A percentile compares a stretch with the other conserved stretches of the same genome.
Evolutionary conservation across 2,329 filamentous ascomycete genomes (phyloP).

Genomic region (Pseudocercospora macadamiae): DNA sequence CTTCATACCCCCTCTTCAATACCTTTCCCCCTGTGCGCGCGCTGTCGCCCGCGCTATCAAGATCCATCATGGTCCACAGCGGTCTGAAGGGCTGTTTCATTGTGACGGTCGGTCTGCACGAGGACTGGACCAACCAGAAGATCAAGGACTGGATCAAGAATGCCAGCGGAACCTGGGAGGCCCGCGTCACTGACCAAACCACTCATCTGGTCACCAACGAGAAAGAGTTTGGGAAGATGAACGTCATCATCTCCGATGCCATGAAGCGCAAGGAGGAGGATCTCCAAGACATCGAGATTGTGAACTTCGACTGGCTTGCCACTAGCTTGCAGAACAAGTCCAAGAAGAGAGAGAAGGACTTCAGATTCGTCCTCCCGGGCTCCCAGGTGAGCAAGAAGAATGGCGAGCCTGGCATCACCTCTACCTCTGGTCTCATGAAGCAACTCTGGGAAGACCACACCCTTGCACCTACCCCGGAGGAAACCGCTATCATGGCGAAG

Average conservation of each 20-base stretch:
- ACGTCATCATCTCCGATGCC: conserved; percentile 16
- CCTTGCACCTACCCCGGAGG: conserved; percentile 23
- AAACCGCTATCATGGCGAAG: conserved; percentile 35
- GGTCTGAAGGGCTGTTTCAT: conserved; percentile 24
- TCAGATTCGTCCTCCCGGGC: conserved; percentile 3
- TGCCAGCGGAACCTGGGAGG: conserved; percentile 60
- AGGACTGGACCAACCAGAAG: conserved; percentile 25
- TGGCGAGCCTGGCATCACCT: conserved; percentile 30
- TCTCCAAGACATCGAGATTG: conserved; percentile 37
- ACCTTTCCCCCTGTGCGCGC: background rate
- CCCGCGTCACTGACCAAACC: conserved; percentile 58
- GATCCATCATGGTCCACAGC: conserved; percentile 23
- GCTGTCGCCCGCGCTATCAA: background rate
- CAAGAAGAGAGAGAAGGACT: conserved; percentile 29
- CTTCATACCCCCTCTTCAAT: background rate
- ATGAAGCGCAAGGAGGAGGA: conserved; percentile 17
- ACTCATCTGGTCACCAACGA: conserved; percentile 75
- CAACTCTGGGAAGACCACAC: conserved; percentile 43
- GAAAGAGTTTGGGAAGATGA: conserved; percentile 55
- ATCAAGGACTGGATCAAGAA: conserved; percentile 66
- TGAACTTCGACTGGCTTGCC: conserved; percentile 51
- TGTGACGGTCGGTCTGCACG: conserved; percentile 16
- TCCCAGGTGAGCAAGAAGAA: conserved; percentile 38
- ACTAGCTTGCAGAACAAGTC: conserved; percentile 49
- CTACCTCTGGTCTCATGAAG: conserved; percentile 23